Base-by-base conservation (phyloP, 2,329 filamentous ascomycete genomes). In the Aspergillus puulaauensis region DNA sequence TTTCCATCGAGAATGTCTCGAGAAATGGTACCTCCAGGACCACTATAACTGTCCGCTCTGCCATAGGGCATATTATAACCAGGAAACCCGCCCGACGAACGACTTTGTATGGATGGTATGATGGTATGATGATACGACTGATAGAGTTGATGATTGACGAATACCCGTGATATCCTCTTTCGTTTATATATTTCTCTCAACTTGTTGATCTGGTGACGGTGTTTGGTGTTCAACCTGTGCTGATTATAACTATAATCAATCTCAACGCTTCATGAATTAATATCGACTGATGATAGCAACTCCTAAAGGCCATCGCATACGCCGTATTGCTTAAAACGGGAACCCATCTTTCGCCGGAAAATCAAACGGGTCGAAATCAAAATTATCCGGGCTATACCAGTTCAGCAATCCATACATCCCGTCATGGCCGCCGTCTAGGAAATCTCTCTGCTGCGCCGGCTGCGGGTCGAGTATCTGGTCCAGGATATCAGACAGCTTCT, bases 41-140 rank as follows among this genome's bases (percentile, higher is more conserved):
- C 73, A 76, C 47, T 75, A 68, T 54, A 73, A 73, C 45, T 76
- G 73, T 46, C 73, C 73, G 17, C 63, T 75, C 27, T 76, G 73
- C 47, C 72, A 75, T 41, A 61, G 68, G 6, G 68, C 70, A 2
- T 75, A 75, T 65, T 75, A 66, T 58, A 61, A 66, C 39, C 62
- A 69, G 47, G 69, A 73, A 44, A 57, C 64, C 33, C 65, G 66
- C 46, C 66, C 66, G 7, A 66, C 61, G 31, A 68, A 64, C 27
- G 71, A 74, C 51, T 75, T 70, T 66, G 66, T 74, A 31, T 74
- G 72, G 71, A 72, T 75, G 68, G 73, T 73, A 57, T 66, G 61
- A 66, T 23, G n/a, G 7, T 8, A 33, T 35, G n/a, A 48, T 6
- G 27, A 48, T 27, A 31, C 19, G 41, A 27, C 17, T 48, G 27